These are phyloP conservation scores for Taiwanofungus camphoratus DNA, from an alignment of 1,284 basidiomycete genomes.

Conservation along the genomic window DNA sequence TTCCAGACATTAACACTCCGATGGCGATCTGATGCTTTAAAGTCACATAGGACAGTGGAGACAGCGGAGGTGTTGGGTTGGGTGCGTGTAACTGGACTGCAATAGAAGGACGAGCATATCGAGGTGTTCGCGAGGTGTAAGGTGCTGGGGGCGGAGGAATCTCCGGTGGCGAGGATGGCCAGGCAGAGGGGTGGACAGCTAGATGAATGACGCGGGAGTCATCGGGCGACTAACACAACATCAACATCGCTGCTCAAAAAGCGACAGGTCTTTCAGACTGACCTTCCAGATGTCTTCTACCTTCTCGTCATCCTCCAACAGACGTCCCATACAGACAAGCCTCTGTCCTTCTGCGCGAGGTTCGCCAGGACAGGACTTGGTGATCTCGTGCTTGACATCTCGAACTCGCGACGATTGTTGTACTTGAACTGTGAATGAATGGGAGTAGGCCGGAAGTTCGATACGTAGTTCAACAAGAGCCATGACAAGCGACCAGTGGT, in stretches of 20 bases:
- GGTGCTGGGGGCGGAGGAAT: slow-evolving; percentile 5
- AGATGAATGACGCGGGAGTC: slow-evolving; percentile 64
- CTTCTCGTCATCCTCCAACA: slow-evolving; percentile 58
- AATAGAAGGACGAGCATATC: too few species aligned
- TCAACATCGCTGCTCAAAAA: neutral
- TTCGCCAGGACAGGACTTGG: slow-evolving; percentile 51
- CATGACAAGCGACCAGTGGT: slow-evolving; percentile 21
- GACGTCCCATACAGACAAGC: slow-evolving; percentile 68
- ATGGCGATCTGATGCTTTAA: slow-evolving; percentile 30
- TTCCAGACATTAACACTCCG: slow-evolving; percentile 23
- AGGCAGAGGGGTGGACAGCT: slow-evolving; percentile 70
- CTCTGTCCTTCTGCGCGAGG: slow-evolving; percentile 65
- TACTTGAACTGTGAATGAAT: slow-evolving; percentile 56
- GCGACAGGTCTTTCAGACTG: slow-evolving; percentile 17
- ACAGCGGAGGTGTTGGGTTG: slow-evolving; percentile 4
- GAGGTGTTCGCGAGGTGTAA: slow-evolving; percentile 7
- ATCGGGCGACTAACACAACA: slow-evolving; percentile 39
- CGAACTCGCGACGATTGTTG: slow-evolving; percentile 43
- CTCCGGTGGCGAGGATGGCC: slow-evolving; percentile 47
- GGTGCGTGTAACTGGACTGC: too few species aligned
- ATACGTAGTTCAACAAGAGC: slow-evolving; percentile 51
- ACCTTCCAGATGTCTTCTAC: slow-evolving; percentile 69
- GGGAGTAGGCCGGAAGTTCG: slow-evolving; percentile 68
- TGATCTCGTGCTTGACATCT: slow-evolving; percentile 66
- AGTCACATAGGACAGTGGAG: slow-evolving; percentile 19